A percentile compares a stretch with the other conserved stretches of the same genome.
Conservation (phyloP, 1,284 basidiomycete genomes). For the Ceratobasidium sp. region DNA sequence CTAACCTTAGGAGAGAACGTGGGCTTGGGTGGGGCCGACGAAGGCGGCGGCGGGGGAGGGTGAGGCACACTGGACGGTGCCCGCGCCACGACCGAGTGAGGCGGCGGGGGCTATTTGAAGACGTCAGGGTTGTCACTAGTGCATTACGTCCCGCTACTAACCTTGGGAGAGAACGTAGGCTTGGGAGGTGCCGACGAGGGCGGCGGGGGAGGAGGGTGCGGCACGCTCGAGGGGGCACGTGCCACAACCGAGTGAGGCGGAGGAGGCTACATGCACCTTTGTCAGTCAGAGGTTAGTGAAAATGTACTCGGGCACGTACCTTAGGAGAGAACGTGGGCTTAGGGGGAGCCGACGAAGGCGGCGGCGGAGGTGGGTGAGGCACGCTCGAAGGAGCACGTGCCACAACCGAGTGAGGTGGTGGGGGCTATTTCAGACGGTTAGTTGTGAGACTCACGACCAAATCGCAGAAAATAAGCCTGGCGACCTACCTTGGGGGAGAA, state of each 20-base stretch:
- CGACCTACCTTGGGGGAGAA: not conserved
- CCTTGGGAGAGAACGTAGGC: constrained; percentile 18
- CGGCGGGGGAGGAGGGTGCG: not conserved
- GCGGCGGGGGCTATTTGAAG: constrained; percentile 3
- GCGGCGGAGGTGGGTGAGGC: not conserved
- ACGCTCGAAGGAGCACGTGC: constrained; percentile 26
- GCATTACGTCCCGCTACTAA: not conserved
- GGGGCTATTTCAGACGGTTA: not conserved
- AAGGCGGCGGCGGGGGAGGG: constrained; percentile 13
- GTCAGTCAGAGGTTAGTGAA: too few relatives aligned
- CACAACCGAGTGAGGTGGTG: constrained; percentile 33
- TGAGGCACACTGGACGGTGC: constrained; percentile 17
- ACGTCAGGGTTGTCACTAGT: too few relatives aligned
- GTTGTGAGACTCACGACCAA: too few relatives aligned
- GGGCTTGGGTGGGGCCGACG: constrained; percentile 28
- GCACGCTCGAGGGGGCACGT: constrained; percentile 12
- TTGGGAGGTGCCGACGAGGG: constrained; percentile 16
- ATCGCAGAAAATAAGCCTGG: not conserved
- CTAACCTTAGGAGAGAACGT: constrained; percentile 23
- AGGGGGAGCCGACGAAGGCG: constrained; percentile 18
- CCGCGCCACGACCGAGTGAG: constrained; percentile 28
- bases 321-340: constrained; percentile 16
- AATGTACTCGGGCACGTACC: not conserved
- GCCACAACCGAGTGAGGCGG: constrained; percentile 11
- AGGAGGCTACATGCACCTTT: not conserved